phyloP scores from a whole-genome alignment of 2,329 filamentous ascomycete species.

The Alternaria triticina region DNA sequence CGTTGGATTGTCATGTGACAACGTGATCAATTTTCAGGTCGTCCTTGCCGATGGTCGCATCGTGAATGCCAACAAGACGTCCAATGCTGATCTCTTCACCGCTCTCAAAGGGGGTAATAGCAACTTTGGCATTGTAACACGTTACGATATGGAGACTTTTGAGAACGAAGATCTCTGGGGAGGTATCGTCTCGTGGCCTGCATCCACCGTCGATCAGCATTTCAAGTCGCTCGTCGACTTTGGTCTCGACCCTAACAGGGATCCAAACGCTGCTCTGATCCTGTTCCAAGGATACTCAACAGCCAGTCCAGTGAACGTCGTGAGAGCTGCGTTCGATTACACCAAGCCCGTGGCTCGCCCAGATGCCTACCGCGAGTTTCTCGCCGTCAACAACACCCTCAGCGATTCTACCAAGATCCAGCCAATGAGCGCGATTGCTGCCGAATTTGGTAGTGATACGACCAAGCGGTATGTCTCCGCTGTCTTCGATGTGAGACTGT shows the following conservation, averaged over 20 bases:
- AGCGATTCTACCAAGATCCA: background rate
- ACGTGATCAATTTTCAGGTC: slow-evolving; percentile 37
- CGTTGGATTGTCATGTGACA: slow-evolving; percentile 33
- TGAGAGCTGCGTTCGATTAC: background rate
- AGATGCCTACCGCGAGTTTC: background rate
- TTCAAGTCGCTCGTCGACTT: slow-evolving; percentile 18
- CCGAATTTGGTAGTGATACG: background rate
- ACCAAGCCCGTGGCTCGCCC: background rate
- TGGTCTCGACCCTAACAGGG: slow-evolving; percentile 10
- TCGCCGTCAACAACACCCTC: background rate
- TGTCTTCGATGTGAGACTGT: background rate
- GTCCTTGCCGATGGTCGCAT: slow-evolving; percentile 46
- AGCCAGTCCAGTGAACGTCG: background rate
- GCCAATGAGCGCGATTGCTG: background rate
- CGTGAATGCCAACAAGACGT: slow-evolving; percentile 44
- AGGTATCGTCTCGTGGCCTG: slow-evolving; percentile 12
- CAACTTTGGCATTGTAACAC: slow-evolving; percentile 37
- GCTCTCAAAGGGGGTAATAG: slow-evolving; percentile 40
- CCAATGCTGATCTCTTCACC: slow-evolving; percentile 47
- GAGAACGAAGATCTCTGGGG: slow-evolving; percentile 31
- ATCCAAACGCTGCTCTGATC: slow-evolving; percentile 23
- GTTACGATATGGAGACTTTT: slow-evolving; percentile 24
- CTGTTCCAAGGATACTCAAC: background rate
- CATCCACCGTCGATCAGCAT: slow-evolving; percentile 9
- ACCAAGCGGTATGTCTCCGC: background rate